Base-by-base conservation (phyloP, 2,329 filamentous ascomycete species). In the Falciphora oryzae region DNA sequence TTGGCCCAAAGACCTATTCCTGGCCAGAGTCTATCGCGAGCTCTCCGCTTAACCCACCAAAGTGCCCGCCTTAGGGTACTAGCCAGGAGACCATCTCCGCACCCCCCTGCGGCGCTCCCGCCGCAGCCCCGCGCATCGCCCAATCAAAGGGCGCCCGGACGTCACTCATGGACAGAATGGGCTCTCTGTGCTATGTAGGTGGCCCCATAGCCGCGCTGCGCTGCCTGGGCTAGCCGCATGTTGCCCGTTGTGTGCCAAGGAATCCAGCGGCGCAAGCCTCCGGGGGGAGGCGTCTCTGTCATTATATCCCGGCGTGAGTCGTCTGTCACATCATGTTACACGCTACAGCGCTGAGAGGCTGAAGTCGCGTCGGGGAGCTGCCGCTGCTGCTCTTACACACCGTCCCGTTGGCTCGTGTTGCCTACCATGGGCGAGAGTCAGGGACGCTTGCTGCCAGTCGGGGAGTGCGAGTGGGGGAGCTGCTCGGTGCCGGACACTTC, bases 101-200 rank as follows among this genome's bases (percentile, higher is more conserved):
- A 44, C 38, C 38, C 44, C 32, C 38, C 18, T 18, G 38, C 18
- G n/a, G 22, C n/a, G 11, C 44, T 25, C 22, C 7, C 44, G 44
- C 44, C 44, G 44, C 44, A 53, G 58, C 58, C 58, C 58, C 31
- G 58, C 58, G 58, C 58, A 60, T 31, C 31, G 8, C 58, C 58
- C 58, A 60, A 60, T 60, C 58, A 60, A 60, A 16, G 14, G 58
- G 29, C 18, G 58, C 6, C 38, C 38, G 38, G 38, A 50, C 38
- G 38, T 50, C 38, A 53, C 44, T 53, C 10, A 7, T 22, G n/a
- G 44, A 53, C n/a, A 7, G 7, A n/a, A n/a, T 53, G 22, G n/a
- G 22, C 44, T 53, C 44, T 25, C 22, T 25, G 18, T 53, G 44
- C 11, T 2, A 53, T 22, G 44, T 18, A 44, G 38, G 4, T 50